Evolutionary conservation across 148 eudicot species (phyloP).

Genomic region (Cornus kousa): DNA sequence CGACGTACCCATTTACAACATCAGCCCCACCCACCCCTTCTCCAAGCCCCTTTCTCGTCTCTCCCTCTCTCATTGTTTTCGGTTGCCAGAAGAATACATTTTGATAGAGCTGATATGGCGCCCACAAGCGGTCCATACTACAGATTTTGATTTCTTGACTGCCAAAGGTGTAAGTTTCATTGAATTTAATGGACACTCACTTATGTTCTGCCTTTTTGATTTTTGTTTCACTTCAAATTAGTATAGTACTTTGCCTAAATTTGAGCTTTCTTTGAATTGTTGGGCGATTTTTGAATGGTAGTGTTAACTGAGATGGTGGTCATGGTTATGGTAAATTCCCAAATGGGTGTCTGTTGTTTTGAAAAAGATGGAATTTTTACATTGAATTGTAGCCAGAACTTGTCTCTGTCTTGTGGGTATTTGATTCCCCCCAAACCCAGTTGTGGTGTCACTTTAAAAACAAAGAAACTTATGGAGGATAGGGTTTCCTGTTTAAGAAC

Average conservation of each 20-base stretch:
- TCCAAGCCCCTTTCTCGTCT: too few species aligned
- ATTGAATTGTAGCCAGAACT: not conserved
- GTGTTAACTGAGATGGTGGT: not conserved
- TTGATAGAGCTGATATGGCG: too few species aligned
- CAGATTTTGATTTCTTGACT: not conserved
- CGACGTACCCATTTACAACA: too few species aligned
- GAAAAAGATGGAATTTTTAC: constrained; percentile 13
- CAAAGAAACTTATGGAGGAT: constrained; percentile 27
- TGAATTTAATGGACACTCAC: not conserved
- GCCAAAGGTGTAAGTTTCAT: too few species aligned
- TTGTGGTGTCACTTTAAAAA: constrained; percentile 25
- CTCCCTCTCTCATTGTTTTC: too few species aligned
- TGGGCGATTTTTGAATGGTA: not conserved
- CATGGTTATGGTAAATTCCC: constrained; percentile 1
- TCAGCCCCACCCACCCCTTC: too few species aligned
- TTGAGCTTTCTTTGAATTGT: not conserved
- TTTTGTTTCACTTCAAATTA: too few species aligned
- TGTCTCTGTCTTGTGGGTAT: constrained; percentile 25
- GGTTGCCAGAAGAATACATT: too few species aligned
- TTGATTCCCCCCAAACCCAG: constrained; percentile 22
- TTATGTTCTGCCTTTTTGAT: not conserved
- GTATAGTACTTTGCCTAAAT: not conserved
- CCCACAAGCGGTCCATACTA: not conserved
- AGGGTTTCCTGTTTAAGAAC: constrained; percentile 9
- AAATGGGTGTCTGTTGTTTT: constrained; percentile 7